Evolutionary conservation across 805 yeast genomes (phyloP), one percentile per base, ranked within the genome.

Genomic region (Wickerhamiella azymoides): DNA sequence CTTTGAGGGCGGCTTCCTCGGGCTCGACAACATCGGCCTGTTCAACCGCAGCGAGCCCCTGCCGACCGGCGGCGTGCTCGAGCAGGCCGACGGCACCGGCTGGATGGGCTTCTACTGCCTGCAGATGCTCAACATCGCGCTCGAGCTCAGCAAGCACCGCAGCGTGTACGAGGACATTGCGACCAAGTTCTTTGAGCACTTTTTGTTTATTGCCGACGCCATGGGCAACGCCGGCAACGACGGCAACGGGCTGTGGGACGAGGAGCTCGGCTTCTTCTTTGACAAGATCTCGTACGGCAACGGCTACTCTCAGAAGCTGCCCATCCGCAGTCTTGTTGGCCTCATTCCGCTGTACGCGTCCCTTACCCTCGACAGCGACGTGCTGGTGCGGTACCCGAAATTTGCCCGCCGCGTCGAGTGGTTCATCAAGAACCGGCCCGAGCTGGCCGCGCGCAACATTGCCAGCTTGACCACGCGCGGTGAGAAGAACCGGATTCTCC

Each of bases 61-160:
- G 55, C 96, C 96, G 35, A 84, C 93, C 1, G 95, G 95, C 35
- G 95, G 95, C 41, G 74, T 72, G 32, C 70, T 86, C 52, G 93
- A 84, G 59, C 96, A 86, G 63, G 94, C 96, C 0, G 96, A 86
- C 64, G 82, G 94, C 13, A 88, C 96, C 10, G 96, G 96, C 25
- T 86, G 96, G 96, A 84, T 86, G 92, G 96, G 94, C 0, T 86
- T 89, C 67, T 86, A 80, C 66, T 75, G 82, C 26, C 69, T 88
- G 56, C 88, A 82, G 59, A 85, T 86, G 96, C 73, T 88, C 63
- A 86, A 84, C 62, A 88, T 88, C 59, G 88, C 96, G 0, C 71
- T 86, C 51, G 96, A 88, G 62, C 72, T 86, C 56, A 89, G 96
- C 17, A 84, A 82, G 60, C 76, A 79, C 40, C 77, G 84, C 52